A percentile compares a stretch with the other conserved stretches of the same genome.
These are phyloP conservation scores for Phyllostachys edulis DNA, from an alignment of 176 grass and related monocot species.

Conservation along the genomic window DNA sequence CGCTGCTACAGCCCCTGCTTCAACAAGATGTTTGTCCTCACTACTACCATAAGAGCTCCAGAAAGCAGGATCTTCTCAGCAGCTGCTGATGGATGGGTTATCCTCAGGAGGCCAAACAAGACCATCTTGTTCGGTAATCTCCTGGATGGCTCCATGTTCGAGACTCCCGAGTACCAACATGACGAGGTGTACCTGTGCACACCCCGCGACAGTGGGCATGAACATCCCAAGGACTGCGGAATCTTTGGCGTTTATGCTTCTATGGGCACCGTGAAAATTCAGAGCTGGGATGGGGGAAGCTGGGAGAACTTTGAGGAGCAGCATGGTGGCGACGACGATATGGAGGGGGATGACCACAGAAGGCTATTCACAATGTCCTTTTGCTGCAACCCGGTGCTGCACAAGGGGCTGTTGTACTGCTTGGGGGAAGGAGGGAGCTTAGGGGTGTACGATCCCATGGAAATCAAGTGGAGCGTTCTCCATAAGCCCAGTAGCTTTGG, in stretches of 20 bases:
- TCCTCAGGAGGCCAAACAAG: not conserved
- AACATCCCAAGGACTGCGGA: not conserved
- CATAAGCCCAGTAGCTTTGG: not conserved
- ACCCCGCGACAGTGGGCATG: no score
- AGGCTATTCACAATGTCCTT: not conserved
- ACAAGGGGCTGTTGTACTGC: not conserved
- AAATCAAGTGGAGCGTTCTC: not conserved
- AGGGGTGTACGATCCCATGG: not conserved
- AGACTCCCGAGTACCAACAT: not conserved
- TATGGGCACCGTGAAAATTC: not conserved
- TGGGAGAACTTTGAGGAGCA: not conserved
- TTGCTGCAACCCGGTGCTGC: constrained; percentile 18
- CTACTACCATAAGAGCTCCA: not conserved
- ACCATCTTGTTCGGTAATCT: not conserved
- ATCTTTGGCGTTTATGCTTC: not conserved
- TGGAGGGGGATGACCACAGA: no score
- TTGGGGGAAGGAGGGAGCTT: not conserved
- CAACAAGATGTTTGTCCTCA: not conserved
- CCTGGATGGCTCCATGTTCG: not conserved
- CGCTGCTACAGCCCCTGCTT: not conserved
- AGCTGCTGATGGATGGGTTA: not conserved
- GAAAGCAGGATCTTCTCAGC: not conserved
- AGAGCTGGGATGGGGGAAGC: constrained; percentile 1
- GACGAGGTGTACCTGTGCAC: no score
- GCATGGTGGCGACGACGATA: not conserved